phyloP scores from a whole-genome alignment of 225 moss, liverwort and hornwort species.

The Sphagnum tenellum region DNA sequence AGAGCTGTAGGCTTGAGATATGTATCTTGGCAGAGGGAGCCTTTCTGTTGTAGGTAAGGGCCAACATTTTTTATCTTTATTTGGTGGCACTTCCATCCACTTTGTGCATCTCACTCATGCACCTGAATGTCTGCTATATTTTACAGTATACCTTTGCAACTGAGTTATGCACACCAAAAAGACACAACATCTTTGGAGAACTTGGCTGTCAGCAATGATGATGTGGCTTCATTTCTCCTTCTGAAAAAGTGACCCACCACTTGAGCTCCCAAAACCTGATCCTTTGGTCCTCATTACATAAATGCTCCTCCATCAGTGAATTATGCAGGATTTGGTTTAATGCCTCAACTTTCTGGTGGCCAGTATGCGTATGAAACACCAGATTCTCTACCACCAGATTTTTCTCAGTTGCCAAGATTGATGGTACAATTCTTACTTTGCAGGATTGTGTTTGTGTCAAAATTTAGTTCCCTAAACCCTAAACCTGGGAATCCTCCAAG shows the following conservation, averaged over 20 bases:
- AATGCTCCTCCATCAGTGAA: conserved; percentile 57
- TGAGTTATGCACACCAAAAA: conserved; percentile 50
- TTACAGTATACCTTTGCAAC: conserved; percentile 19
- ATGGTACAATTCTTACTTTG: conserved; percentile 41
- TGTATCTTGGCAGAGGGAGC: neutral
- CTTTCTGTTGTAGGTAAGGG: too few species aligned
- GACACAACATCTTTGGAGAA: conserved; percentile 34
- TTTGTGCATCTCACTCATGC: neutral
- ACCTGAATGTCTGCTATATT: neutral
- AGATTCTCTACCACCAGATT: conserved; percentile 60
- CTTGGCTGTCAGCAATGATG: conserved; percentile 36
- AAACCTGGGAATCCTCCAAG: too few species aligned
- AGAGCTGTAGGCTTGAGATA: too few species aligned
- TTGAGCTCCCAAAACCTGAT: conserved; percentile 63
- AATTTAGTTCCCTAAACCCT: too few species aligned
- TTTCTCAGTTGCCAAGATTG: conserved; percentile 68
- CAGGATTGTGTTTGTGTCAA: too few species aligned
- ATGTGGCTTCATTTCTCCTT: conserved; percentile 27
- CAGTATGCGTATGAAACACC: conserved; percentile 78
- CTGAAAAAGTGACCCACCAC: conserved; percentile 20
- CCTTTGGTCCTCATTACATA: conserved; percentile 58
- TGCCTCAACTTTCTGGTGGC: conserved; percentile 72
- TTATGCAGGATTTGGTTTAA: conserved; percentile 73
- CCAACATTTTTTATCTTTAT: neutral
- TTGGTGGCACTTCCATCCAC: neutral